phyloP scores from a whole-genome alignment of 345 rosid species.

The Corymbia maculata region DNA sequence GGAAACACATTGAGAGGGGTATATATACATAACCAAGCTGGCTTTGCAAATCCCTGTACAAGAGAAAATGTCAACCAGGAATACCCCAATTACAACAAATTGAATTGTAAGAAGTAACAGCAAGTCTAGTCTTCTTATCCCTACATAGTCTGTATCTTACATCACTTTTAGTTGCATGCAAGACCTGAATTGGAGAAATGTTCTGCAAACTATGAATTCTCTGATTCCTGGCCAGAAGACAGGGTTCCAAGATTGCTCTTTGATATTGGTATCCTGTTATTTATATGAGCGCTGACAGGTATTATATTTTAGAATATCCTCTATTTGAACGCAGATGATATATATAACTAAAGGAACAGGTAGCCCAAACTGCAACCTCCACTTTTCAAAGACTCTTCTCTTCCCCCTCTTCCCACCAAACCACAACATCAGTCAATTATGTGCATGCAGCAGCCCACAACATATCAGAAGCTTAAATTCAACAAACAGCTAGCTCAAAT shows the following conservation, averaged over 20 bases:
- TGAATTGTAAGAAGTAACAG: neutral
- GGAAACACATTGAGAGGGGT: neutral
- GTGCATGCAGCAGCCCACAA: neutral
- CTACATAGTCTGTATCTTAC: neutral
- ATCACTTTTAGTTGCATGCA: neutral
- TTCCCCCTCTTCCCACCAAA: neutral
- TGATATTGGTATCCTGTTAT: neutral
- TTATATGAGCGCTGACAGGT: neutral
- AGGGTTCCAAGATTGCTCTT: neutral
- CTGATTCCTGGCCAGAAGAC: neutral
- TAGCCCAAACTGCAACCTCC: neutral
- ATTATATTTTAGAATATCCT: neutral
- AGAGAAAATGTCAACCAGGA: neutral
- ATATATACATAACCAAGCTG: neutral
- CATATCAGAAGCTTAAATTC: neutral
- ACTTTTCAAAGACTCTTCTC: neutral
- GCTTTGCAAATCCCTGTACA: neutral
- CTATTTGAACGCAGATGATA: neutral
- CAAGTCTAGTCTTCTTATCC: neutral
- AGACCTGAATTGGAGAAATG: neutral
- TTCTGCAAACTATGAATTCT: neutral
- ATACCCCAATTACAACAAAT: neutral
- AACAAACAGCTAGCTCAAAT: neutral
- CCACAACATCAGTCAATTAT: neutral
- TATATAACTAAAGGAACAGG: neutral